phyloP scores from a whole-genome alignment of 2,329 filamentous ascomycete genomes.

The Mycosphaerella sp. region DNA sequence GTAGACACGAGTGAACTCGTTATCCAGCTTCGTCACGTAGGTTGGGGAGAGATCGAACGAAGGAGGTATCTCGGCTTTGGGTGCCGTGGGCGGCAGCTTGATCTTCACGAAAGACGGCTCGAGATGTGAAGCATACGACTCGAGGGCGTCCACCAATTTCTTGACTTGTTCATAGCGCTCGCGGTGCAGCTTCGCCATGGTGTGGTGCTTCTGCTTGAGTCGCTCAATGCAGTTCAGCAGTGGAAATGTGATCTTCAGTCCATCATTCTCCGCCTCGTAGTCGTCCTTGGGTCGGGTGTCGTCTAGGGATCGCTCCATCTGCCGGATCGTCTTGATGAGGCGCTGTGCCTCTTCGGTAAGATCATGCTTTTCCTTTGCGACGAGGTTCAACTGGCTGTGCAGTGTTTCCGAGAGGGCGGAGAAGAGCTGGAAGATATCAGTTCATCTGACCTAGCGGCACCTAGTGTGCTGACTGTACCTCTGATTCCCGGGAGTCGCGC shows the following conservation, averaged over 20 bases:
- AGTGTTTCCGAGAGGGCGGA: conserved; percentile 84
- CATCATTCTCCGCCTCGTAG: conserved; percentile 59
- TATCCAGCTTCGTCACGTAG: conserved; percentile 80
- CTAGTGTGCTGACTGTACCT: conserved; percentile 53
- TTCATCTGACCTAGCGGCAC: neutral
- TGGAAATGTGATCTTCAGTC: conserved; percentile 73
- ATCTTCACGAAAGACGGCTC: conserved; percentile 83
- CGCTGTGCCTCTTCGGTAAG: conserved; percentile 84
- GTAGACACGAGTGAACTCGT: conserved; percentile 89
- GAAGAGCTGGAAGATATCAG: conserved; percentile 60
- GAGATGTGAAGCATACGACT: conserved; percentile 94
- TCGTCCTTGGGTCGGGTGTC: conserved; percentile 61
- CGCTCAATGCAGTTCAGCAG: conserved; percentile 69
- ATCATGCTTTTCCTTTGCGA: conserved; percentile 82
- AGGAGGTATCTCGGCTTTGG: conserved; percentile 68
- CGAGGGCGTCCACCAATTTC: conserved; percentile 87
- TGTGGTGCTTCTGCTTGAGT: conserved; percentile 78
- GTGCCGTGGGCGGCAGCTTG: conserved; percentile 72
- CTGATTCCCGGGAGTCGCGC: conserved; percentile 78
- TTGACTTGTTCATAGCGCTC: conserved; percentile 94
- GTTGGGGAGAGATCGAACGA: conserved; percentile 87
- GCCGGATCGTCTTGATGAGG: conserved; percentile 76
- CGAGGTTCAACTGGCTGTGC: conserved; percentile 78
- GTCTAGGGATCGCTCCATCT: conserved; percentile 88
- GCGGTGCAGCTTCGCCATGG: conserved; percentile 73